Evolutionary conservation across 306 rosid genomes (phyloP), one percentile per base, ranked within the genome.

Genomic region (Rosa lucieae): DNA sequence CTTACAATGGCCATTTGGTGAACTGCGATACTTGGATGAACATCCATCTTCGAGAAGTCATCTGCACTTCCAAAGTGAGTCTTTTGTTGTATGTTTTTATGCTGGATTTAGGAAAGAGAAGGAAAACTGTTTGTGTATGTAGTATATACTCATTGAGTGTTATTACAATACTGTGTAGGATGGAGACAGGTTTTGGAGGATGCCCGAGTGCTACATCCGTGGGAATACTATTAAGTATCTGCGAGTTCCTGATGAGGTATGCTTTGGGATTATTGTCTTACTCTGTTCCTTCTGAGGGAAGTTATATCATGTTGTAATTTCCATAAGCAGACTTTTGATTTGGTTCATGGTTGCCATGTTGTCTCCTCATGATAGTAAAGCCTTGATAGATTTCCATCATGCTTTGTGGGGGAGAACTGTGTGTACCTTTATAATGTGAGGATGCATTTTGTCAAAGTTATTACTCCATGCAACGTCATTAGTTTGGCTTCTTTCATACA

Each of bases 21-120:
- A 95, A 95, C 68, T 95, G 99, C 69, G 99, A 95, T 78, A 93
- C 99, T 70, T 95, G 99, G 99, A 95, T 95, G 99, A 95, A 95
- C 84, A 95, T 95, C 70, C 99, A 95, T 89, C 98, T 95, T 77
- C 88, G 99, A 77, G 99, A 95, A 90, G 99, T 95, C 72, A 95
- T 95, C 29, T 95, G 99, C 62, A 95, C 99, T 40, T 95, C 99
- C 48, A 95, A 95, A 78, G 99, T 95, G 86, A 82, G 48, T 53
- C 73, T 62, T 76, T 83, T 43, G 1, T 32, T 40, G 59, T 56
- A 5, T 44, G 0, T 46, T 12, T 26, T 47, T 58, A 18, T 35
- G 52, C 29, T 59, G 53, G 56, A n/a, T 75, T 68, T 76, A 44
- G 48, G n/a, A 1, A 18, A 20, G 2, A 14, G 68, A 8, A 6